A percentile compares a stretch with the other conserved stretches of the same genome.
Conservation (phyloP, 306 rosid genomes). For the Glycine soja region DNA sequence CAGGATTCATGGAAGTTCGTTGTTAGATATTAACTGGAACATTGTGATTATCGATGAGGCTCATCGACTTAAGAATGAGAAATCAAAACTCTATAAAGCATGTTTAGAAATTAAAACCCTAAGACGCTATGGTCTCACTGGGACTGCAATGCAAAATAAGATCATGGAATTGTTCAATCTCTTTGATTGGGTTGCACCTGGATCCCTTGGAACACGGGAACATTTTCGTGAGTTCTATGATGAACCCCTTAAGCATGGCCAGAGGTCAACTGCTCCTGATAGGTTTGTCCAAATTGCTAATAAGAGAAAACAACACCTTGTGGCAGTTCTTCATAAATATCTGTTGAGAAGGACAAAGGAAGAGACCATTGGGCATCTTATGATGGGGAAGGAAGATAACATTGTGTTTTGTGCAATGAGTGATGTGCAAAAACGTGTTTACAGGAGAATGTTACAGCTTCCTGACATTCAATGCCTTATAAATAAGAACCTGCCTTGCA, state of each 20-base stretch:
- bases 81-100: slow-evolving; percentile 83
- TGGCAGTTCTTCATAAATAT: slow-evolving; percentile 73
- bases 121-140: slow-evolving; percentile 90
- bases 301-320: slow-evolving; percentile 81
- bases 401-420: slow-evolving; percentile 92
- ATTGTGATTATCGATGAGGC: slow-evolving; percentile 87
- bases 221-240: slow-evolving; percentile 90
- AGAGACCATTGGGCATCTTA: slow-evolving; percentile 97
- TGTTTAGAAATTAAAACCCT: slow-evolving; percentile 78
- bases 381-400: slow-evolving; percentile 99
- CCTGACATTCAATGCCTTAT: slow-evolving; percentile 91
- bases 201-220: slow-evolving; percentile 92
- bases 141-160: slow-evolving; percentile 95
- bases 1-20: slow-evolving; percentile 76
- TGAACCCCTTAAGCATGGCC: slow-evolving; percentile 97
- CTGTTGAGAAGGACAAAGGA: slow-evolving; percentile 93
- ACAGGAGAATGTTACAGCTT: slow-evolving; percentile 86
- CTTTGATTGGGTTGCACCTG: slow-evolving; percentile 93
- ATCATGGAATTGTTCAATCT: slow-evolving; percentile 92
- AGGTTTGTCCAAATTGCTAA: slow-evolving; percentile 81
- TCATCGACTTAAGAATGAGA: slow-evolving; percentile 91
- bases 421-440: slow-evolving; percentile 84
- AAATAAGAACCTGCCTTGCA: slow-evolving; percentile 85
- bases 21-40: slow-evolving; percentile 75
- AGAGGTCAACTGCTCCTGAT: slow-evolving; percentile 92